A percentile compares a stretch with the other conserved stretches of the same genome.
phyloP scores from a whole-genome alignment of 495 filamentous ascomycete genomes.

The Rostrohypoxylon terebratum region DNA sequence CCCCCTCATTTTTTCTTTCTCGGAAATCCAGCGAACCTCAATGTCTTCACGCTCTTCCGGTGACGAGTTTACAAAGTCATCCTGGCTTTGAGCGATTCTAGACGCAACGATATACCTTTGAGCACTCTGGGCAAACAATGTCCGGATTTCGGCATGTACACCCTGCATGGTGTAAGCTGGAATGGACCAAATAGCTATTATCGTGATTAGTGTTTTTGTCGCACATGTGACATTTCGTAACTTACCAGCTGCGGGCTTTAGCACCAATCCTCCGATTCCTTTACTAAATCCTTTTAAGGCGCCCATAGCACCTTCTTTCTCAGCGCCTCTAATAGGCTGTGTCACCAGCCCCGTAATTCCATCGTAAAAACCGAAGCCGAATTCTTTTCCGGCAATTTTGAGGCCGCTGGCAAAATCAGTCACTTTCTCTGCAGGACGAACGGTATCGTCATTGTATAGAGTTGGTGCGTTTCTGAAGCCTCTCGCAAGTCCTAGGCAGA shows the following conservation, averaged over 20 bases:
- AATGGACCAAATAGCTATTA: constrained; percentile 67
- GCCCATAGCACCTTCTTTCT: constrained; percentile 75
- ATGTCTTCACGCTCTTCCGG: constrained; percentile 68
- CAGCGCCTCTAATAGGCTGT: constrained; percentile 73
- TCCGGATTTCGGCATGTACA: constrained; percentile 77
- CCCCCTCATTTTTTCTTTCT: constrained; percentile 65
- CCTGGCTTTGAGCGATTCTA: constrained; percentile 76
- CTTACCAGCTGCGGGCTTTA: constrained; percentile 77
- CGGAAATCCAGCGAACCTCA: constrained; percentile 66
- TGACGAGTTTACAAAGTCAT: constrained; percentile 65
- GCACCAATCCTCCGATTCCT: constrained; percentile 74
- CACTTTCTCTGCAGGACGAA: constrained; percentile 75
- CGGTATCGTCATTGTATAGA: constrained; percentile 80
- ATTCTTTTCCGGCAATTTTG: constrained; percentile 73
- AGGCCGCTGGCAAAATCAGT: constrained; percentile 75
- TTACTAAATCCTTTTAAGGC: constrained; percentile 81
- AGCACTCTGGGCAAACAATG: constrained; percentile 69
- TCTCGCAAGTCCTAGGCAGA: constrained; percentile 79
- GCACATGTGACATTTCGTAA: constrained; percentile 8
- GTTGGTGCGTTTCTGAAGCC: constrained; percentile 89
- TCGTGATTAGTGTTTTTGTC: constrained; percentile 31
- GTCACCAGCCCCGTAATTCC: constrained; percentile 79
- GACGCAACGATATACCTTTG: constrained; percentile 79
- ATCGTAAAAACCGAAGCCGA: constrained; percentile 74
- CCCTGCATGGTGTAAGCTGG: constrained; percentile 81